phyloP scores from a whole-genome alignment of 2,329 filamentous ascomycete species.

The Colletotrichum abscissum region DNA sequence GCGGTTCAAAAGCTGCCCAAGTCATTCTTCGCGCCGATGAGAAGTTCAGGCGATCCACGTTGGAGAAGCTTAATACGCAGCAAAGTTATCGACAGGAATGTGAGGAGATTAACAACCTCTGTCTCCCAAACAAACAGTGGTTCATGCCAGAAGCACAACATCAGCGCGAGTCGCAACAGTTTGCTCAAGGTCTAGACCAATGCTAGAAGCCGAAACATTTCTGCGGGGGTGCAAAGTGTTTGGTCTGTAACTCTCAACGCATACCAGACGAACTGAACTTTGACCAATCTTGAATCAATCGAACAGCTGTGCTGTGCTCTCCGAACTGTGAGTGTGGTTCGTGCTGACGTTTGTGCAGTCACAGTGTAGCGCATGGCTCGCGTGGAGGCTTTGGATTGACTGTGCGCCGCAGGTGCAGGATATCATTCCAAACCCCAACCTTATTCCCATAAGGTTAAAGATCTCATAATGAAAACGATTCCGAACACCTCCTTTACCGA shows the following conservation, averaged over 20 bases:
- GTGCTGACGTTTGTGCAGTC: not conserved
- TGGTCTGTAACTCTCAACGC: not conserved
- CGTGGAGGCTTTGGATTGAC: not conserved
- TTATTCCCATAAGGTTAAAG: not conserved
- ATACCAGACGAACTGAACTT: slow-evolving; percentile 6
- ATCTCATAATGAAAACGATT: not conserved
- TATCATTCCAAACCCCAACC: not conserved
- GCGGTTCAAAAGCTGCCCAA: not conserved
- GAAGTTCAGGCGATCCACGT: not conserved
- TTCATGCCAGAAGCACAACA: slow-evolving; percentile 6
- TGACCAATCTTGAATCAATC: not conserved
- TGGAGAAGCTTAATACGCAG: not conserved
- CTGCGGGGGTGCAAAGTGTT: not conserved
- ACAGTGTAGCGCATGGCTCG: not conserved
- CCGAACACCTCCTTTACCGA: not conserved
- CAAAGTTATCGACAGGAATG: not conserved
- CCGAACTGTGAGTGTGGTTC: not conserved
- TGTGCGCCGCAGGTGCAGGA: not conserved
- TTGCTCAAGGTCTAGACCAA: not conserved
- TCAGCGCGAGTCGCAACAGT: not conserved
- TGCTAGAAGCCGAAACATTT: not conserved
- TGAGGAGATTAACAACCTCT: not conserved
- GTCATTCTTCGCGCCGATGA: not conserved
- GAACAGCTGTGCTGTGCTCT: not conserved
- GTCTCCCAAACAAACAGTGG: not conserved